Conservation (phyloP, 2,329 filamentous ascomycete species). For the Neobulgaria alba region DNA sequence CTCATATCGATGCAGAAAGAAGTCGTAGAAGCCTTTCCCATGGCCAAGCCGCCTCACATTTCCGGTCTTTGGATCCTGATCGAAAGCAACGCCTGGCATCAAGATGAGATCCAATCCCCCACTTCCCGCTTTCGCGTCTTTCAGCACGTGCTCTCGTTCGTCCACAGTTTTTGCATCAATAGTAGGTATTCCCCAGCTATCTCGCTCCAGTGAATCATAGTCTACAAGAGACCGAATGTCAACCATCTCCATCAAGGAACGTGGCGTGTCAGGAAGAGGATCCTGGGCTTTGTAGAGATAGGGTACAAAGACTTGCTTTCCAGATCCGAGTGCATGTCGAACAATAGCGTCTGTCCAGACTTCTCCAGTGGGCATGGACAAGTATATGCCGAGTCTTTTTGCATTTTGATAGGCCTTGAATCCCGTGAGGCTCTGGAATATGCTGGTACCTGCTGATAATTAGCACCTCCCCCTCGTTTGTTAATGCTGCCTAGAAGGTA, state of each 20-base stretch:
- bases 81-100: slow-evolving; percentile 90
- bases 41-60: slow-evolving; percentile 74
- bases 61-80: slow-evolving; percentile 44
- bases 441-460: slow-evolving; percentile 46
- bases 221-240: slow-evolving; percentile 64
- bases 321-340: slow-evolving; percentile 63
- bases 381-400: slow-evolving; percentile 70
- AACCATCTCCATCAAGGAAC: slow-evolving; percentile 94
- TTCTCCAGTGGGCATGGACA: slow-evolving; percentile 87
- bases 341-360: slow-evolving; percentile 79
- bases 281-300: slow-evolving; percentile 61
- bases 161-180: slow-evolving; percentile 57
- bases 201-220: slow-evolving; percentile 65
- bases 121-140: slow-evolving; percentile 37
- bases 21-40: slow-evolving; percentile 95
- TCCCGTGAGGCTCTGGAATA: slow-evolving; percentile 55
- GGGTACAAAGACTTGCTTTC: slow-evolving; percentile 86
- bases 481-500: no score
- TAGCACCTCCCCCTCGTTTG: no score
- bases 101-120: slow-evolving; percentile 73
- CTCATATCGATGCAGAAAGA: slow-evolving; percentile 70
- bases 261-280: slow-evolving; percentile 30
- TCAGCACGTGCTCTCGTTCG: slow-evolving; percentile 64
- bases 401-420: slow-evolving; percentile 71
- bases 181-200: slow-evolving; percentile 94